Evolutionary conservation across 176 grass and related monocot genomes (phyloP).

Genomic region (Phoenix roebelenii): DNA sequence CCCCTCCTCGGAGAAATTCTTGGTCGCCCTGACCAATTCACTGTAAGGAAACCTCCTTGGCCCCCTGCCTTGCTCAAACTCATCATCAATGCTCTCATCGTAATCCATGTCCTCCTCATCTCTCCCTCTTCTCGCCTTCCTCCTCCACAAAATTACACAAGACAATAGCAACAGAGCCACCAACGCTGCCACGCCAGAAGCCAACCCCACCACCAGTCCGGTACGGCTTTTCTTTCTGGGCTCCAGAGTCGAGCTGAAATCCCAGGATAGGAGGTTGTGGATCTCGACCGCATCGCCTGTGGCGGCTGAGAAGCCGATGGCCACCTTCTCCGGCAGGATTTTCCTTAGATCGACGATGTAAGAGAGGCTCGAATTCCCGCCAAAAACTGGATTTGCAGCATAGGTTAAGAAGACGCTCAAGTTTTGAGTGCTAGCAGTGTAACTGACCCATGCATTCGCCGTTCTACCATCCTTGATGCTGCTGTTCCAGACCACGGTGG

Average conservation of each 20-base stretch:
- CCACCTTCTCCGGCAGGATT: conserved; percentile 38
- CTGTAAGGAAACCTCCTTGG: conserved; percentile 42
- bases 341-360: conserved; percentile 41
- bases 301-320: conserved; percentile 64
- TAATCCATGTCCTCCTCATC: conserved; percentile 22
- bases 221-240: conserved; percentile 20
- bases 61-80: conserved; percentile 49
- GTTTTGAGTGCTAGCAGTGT: conserved; percentile 38
- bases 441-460: conserved; percentile 56
- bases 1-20: conserved; percentile 35
- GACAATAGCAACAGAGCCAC: not conserved
- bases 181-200: not conserved
- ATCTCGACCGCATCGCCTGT: conserved; percentile 55
- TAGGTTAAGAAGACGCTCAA: conserved; percentile 69
- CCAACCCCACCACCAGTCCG: conserved; percentile 20
- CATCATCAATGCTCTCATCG: conserved; percentile 6
- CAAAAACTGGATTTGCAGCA: conserved; percentile 16
- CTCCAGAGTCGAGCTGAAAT: conserved; percentile 52
- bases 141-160: conserved; percentile 13
- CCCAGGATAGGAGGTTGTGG: conserved; percentile 68
- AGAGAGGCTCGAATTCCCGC: conserved; percentile 31
- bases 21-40: conserved; percentile 32
- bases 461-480: conserved; percentile 50
- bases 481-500: conserved; percentile 32
- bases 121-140: conserved; percentile 12